Evolutionary conservation across 352 stramenopile genomes (phyloP).

Genomic region (Peronospora belbahrii): DNA sequence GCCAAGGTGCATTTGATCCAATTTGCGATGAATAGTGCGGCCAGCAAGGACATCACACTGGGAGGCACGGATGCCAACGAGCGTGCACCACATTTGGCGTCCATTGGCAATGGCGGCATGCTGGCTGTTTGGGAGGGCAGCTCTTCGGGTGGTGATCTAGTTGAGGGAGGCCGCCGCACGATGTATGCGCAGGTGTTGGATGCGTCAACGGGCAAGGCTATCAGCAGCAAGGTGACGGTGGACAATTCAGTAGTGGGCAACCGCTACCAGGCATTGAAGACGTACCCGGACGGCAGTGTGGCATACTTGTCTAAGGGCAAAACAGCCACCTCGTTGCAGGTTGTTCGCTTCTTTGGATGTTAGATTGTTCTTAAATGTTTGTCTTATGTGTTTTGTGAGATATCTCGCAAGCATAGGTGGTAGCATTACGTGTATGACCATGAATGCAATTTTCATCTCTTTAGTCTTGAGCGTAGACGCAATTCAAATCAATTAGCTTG

Average conservation of each 20-base stretch:
- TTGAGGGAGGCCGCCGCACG: conserved; percentile 16
- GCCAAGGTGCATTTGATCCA: conserved; percentile 53
- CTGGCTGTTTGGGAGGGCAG: conserved; percentile 47
- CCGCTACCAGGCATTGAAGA: conserved; percentile 53
- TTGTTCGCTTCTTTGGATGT: conserved; percentile 44
- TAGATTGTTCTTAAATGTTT: conserved; percentile 10
- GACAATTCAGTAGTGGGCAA: conserved; percentile 42
- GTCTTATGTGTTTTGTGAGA: too few species aligned
- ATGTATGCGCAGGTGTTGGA: conserved; percentile 52
- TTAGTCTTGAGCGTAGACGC: too few species aligned
- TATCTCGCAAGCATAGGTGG: too few species aligned
- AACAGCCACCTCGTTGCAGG: conserved; percentile 32
- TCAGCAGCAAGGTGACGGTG: conserved; percentile 41
- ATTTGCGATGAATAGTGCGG: conserved; percentile 36
- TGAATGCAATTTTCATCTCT: too few species aligned
- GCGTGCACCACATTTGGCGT: conserved; percentile 37
- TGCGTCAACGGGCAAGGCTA: conserved; percentile 26
- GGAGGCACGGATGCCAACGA: conserved; percentile 42
- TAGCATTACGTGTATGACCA: too few species aligned
- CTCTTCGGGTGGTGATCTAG: conserved; percentile 29
- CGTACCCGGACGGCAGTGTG: conserved; percentile 41
- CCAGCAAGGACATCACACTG: conserved; percentile 46
- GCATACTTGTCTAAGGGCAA: conserved; percentile 45
- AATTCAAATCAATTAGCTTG: too few species aligned
- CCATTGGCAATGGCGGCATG: conserved; percentile 33